These are phyloP conservation scores for Solanum appendiculatum DNA, from an alignment of 257 asterid genomes.

Conservation along the genomic window DNA sequence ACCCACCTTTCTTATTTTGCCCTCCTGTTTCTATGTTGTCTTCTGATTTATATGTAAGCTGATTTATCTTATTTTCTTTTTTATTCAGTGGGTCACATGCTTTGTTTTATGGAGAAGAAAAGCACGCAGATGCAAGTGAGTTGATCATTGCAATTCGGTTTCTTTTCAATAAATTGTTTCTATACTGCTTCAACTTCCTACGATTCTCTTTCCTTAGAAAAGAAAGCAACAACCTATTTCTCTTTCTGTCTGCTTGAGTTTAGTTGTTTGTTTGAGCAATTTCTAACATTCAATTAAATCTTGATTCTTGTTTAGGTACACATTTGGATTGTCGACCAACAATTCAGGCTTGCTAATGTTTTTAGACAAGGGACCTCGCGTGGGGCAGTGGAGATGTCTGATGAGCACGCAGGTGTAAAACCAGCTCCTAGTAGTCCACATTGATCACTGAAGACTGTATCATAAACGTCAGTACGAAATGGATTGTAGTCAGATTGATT, in stretches of 20 bases:
- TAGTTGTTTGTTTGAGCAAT: neutral
- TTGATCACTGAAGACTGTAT: neutral
- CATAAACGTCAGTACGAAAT: neutral
- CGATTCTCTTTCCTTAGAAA: neutral
- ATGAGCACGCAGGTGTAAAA: constrained; percentile 5
- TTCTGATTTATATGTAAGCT: constrained; percentile 2
- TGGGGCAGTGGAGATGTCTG: constrained; percentile 17
- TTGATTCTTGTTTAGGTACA: constrained; percentile 10
- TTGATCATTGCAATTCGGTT: neutral
- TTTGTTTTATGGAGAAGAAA: constrained; percentile 68
- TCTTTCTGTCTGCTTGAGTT: neutral
- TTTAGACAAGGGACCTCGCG: constrained; percentile 17
- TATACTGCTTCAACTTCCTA: neutral
- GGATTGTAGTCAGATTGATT: constrained; percentile 1
- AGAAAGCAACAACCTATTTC: neutral
- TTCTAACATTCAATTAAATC: neutral
- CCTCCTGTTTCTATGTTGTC: neutral
- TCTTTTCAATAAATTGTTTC: neutral
- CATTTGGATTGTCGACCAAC: neutral
- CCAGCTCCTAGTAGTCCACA: neutral
- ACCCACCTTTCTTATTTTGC: neutral
- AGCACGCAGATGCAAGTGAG: constrained; percentile 77
- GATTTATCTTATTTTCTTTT: constrained; percentile 14
- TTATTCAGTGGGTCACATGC: constrained; percentile 65
- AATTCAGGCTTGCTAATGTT: constrained; percentile 15